Conservation (phyloP, 257 asterid genomes). For the Solanum boliviense region DNA sequence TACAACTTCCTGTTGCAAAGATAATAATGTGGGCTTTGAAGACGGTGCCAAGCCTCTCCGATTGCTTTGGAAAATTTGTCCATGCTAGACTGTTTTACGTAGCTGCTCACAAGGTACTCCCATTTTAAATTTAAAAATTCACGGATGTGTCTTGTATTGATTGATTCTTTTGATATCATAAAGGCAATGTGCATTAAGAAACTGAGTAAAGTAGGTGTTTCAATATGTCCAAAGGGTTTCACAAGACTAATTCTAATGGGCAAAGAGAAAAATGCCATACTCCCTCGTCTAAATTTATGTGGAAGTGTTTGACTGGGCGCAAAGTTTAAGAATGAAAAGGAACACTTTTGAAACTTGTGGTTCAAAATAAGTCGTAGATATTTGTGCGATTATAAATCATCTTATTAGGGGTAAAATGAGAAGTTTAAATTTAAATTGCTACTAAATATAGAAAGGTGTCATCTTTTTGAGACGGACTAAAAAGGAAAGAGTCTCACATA, state of each 20-base stretch:
- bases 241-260: not conserved
- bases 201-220: not conserved
- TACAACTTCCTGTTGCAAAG: constrained; percentile 54
- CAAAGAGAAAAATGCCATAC: not conserved
- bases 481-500: not conserved
- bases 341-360: not conserved
- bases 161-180: not conserved
- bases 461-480: not conserved
- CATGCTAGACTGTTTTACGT: constrained; percentile 46
- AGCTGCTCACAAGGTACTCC: constrained; percentile 33
- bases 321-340: not conserved
- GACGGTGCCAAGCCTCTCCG: constrained; percentile 63
- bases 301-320: not conserved
- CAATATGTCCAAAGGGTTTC: not conserved
- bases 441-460: not conserved
- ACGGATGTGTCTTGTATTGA: not conserved
- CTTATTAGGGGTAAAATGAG: not conserved
- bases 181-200: not conserved
- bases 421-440: not conserved
- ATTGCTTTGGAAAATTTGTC: constrained; percentile 64
- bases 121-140: not conserved
- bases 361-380: not conserved
- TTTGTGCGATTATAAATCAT: not conserved
- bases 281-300: not conserved
- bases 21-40: constrained; percentile 65